Base-by-base conservation (phyloP, 1,284 basidiomycete genomes). In the Hemileia vastatrix region DNA sequence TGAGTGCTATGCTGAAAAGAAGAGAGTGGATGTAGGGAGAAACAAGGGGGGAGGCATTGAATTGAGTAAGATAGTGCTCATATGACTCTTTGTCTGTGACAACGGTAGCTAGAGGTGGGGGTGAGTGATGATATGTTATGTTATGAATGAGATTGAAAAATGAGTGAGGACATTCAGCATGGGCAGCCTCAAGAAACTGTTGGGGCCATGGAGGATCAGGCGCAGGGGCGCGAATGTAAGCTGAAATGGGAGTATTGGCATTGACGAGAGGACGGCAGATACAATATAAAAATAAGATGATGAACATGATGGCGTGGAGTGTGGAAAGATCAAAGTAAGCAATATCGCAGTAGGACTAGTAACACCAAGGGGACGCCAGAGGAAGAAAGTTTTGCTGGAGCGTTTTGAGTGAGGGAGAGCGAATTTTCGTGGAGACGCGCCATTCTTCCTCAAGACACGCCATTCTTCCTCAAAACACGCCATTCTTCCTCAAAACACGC, bases 221-320 rank as follows among this genome's bases (percentile, higher is more conserved):
- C 60, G 53, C 55, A 44, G 60, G 55, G 24, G 60, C 60, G 23
- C 51, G 60, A 45, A 63, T 63, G 6, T 53, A 63, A 54, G 56
- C 60, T 18, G 60, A 56, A 31, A 63, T 63, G 13, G 60, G 60
- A 27, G 60, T n/a, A n/a, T n/a, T n/a, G n/a, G n/a, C n/a, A n/a
- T n/a, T n/a, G n/a, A n/a, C n/a, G n/a, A n/a, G n/a, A n/a, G n/a
- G n/a, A n/a, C n/a, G n/a, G n/a, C n/a, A n/a, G n/a, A n/a, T n/a
- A n/a, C n/a, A n/a, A n/a, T n/a, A n/a, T n/a, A n/a, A n/a, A n/a
- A n/a, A n/a, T n/a, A n/a, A n/a, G n/a, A n/a, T n/a, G n/a, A n/a
- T n/a, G n/a, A n/a, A n/a, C n/a, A n/a, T n/a, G n/a, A n/a, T n/a
- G n/a, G n/a, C n/a, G n/a, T n/a, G n/a, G n/a, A n/a, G n/a, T n/a